These are phyloP conservation scores for Xerocomus brunneocitrinus DNA, from an alignment of 768 basidiomycete genomes.

Conservation along the genomic window DNA sequence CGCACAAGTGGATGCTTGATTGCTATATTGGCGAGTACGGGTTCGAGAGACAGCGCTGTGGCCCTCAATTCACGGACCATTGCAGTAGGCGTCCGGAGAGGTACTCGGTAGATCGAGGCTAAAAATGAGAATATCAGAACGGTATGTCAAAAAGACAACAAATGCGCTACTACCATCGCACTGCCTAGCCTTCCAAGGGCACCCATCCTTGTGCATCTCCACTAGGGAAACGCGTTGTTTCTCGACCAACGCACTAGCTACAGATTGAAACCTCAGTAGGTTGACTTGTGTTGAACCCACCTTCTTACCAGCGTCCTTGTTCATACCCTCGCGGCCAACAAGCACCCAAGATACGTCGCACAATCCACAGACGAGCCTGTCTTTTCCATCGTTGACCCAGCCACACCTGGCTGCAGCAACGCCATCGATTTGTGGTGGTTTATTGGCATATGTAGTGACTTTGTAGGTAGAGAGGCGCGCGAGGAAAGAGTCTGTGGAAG, in stretches of 20 bases:
- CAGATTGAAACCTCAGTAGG: constrained; percentile 13
- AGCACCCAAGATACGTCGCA: constrained; percentile 74
- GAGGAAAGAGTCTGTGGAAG: constrained; percentile 69
- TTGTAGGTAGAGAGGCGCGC: constrained; percentile 73
- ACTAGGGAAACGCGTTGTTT: constrained; percentile 66
- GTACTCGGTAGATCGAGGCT: constrained; percentile 73
- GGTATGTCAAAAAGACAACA: not conserved
- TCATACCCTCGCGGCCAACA: constrained; percentile 65
- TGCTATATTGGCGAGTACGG: constrained; percentile 47
- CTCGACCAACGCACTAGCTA: constrained; percentile 68
- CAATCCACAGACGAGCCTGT: constrained; percentile 67
- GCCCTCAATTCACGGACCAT: constrained; percentile 59
- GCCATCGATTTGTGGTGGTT: constrained; percentile 67
- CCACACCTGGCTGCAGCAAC: constrained; percentile 80
- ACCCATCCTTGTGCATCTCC: constrained; percentile 71
- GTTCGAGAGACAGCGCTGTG: constrained; percentile 50
- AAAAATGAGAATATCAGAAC: constrained; percentile 3
- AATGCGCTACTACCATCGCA: constrained; percentile 60
- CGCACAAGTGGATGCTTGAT: constrained; percentile 74
- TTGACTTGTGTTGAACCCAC: constrained; percentile 21
- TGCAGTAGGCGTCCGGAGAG: constrained; percentile 58
- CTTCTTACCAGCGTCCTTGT: constrained; percentile 68
- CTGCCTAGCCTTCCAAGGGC: constrained; percentile 79
- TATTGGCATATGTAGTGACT: constrained; percentile 75
- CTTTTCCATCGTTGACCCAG: constrained; percentile 82